Percentiles rank a stretch among this genome's conserved stretches.
Conservation (phyloP, 2,329 filamentous ascomycete genomes). For the Fusarium sacchari region DNA sequence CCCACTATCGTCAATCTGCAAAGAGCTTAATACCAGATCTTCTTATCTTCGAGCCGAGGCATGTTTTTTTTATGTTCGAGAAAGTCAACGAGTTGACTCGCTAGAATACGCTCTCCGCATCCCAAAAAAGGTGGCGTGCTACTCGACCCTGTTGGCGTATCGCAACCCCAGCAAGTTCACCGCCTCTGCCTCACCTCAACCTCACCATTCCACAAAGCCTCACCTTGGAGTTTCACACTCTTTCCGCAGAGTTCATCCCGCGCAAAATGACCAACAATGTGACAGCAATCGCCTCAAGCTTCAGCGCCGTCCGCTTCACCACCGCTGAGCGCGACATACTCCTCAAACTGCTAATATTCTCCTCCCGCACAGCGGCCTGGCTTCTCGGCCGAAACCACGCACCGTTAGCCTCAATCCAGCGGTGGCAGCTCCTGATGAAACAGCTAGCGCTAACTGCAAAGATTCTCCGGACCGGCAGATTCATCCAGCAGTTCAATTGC, state of each 20-base stretch:
- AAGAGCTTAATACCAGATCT: not conserved
- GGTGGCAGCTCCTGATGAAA: conserved; percentile 4
- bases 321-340: conserved; percentile 6
- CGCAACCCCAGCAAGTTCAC: conserved; percentile 1
- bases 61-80: not conserved
- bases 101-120: not conserved
- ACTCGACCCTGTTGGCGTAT: not conserved
- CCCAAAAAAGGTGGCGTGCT: not conserved
- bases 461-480: not conserved
- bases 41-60: not conserved
- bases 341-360: conserved; percentile 10
- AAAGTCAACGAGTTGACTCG: not conserved
- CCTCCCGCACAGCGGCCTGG: conserved; percentile 2
- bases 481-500: not conserved
- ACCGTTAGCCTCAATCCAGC: not conserved
- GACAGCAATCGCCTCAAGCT: not conserved
- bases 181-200: not conserved
- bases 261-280: not conserved
- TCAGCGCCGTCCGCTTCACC: not conserved
- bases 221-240: not conserved
- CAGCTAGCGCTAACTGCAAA: conserved; percentile 14
- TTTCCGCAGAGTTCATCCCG: too few species aligned
- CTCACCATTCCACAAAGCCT: not conserved
- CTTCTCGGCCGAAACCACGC: conserved; percentile 3
- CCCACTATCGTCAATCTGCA: not conserved